A percentile compares a stretch with the other conserved stretches of the same genome.
Evolutionary conservation across 345 rosid genomes (phyloP).

Genomic region (Lepidium africanum): DNA sequence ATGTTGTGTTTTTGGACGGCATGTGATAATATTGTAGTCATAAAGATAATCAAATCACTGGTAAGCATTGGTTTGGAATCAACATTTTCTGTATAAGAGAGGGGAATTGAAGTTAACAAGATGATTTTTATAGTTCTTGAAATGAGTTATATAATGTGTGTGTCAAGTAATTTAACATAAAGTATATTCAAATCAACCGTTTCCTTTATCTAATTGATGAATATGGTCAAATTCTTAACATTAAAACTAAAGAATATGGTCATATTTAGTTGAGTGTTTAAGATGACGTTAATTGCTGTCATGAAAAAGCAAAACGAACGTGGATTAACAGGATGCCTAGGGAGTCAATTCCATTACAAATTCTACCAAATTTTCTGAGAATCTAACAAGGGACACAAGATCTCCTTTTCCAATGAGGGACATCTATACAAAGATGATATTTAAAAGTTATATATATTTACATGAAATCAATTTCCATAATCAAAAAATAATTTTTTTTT

Average conservation of each 20-base stretch:
- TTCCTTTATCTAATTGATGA: background rate
- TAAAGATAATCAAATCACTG: background rate
- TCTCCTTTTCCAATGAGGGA: background rate
- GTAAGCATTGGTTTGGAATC: background rate
- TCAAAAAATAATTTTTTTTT: too few species aligned
- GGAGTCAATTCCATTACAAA: background rate
- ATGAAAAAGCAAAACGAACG: background rate
- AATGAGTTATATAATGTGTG: background rate
- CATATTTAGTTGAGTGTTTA: background rate
- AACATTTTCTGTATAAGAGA: background rate
- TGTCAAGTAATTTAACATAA: background rate
- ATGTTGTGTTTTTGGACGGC: background rate
- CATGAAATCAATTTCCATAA: too few species aligned
- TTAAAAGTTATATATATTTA: too few species aligned
- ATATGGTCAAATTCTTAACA: background rate
- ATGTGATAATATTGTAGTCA: background rate
- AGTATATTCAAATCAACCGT: background rate
- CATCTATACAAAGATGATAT: background rate
- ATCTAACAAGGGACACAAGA: background rate
- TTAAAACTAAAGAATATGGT: too few species aligned
- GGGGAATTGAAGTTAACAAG: background rate
- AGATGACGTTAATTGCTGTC: background rate
- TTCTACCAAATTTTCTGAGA: background rate
- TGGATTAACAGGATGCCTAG: background rate
- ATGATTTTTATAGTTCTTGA: background rate